Base-by-base conservation (phyloP, 805 yeast genomes). In the Priceomyces fermenticarens region DNA sequence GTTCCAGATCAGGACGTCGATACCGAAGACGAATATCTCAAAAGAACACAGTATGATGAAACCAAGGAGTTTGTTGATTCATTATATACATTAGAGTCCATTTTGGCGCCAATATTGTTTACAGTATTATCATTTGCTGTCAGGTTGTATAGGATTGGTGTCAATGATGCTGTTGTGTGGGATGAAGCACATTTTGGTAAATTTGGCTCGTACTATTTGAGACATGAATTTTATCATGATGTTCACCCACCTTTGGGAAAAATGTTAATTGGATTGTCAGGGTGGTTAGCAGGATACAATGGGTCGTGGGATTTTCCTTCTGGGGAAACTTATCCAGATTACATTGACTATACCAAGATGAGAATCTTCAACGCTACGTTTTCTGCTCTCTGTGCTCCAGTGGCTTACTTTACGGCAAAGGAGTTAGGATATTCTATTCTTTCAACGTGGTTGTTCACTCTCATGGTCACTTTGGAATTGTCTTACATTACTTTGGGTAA, bases 141-240 rank as follows among this genome's bases (percentile, higher is more conserved):
- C 6, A 73, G 93, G 53, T 70, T 82, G 46, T 74, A 81, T 52
- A 72, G 75, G 36, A 80, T 86, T 38, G 80, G 77, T 15, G 62
- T 65, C 26, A 73, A 80, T 43, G 60, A 75, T 38, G 72, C 70
- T 40, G 91, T 86, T 36, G 83, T 85, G 7, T 86, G 95, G 95
- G 95, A 86, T 66, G 95, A 86, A 61, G 93, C 95, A 4, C 95
- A 86, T 69, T 86, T 86, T 59, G 95, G 93, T 32, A 85, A 84
- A 58, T 86, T 86, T 58, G 95, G 95, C 34, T 82, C 91, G 3
- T 81, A 85, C 54, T 86, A 86, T 60, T 65, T 85, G 48, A 77
- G 82, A 59, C 88, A 82, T 55, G 89, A 85, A 53, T 85, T 85
- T 57, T 86, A 86, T 54, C 88, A 81, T 52, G 95, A 86, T 65